These are phyloP conservation scores for Aspergillus ochraceoroseus DNA, from an alignment of 2,329 filamentous ascomycete species.

Conservation along the genomic window DNA sequence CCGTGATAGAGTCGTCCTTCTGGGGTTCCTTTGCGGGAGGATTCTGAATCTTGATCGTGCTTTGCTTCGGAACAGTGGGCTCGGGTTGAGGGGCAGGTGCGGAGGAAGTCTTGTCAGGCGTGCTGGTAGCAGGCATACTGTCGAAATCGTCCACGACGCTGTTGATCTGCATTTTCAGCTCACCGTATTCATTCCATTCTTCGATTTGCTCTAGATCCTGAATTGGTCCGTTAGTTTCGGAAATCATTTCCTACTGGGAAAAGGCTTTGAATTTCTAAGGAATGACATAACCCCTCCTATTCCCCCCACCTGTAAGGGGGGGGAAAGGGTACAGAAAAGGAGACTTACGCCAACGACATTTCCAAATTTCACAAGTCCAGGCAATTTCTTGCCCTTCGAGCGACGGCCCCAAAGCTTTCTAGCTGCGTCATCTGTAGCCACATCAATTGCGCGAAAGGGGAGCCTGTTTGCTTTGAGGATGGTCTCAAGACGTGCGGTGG, in stretches of 20 bases:
- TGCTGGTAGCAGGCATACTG: conserved; percentile 31
- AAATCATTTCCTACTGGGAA: neutral
- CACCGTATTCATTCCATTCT: conserved; percentile 98
- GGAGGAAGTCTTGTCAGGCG: conserved; percentile 25
- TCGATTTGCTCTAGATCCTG: conserved; percentile 92
- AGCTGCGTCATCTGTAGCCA: conserved; percentile 83
- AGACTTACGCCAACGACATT: conserved; percentile 73
- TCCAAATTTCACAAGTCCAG: conserved; percentile 81
- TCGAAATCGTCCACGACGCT: conserved; percentile 36
- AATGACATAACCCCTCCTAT: neutral
- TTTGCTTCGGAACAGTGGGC: conserved; percentile 27
- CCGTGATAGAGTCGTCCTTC: conserved; percentile 37
- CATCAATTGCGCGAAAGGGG: conserved; percentile 86
- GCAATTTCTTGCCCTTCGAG: conserved; percentile 80
- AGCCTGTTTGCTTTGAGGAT: conserved; percentile 93
- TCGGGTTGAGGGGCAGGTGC: conserved; percentile 24
- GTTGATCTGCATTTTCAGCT: conserved; percentile 78
- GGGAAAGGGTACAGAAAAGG: neutral
- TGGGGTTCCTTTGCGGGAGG: conserved; percentile 36
- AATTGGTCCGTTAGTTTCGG: conserved; percentile 13
- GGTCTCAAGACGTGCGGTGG: conserved; percentile 90
- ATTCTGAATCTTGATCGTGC: conserved; percentile 41
- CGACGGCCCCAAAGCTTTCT: conserved; percentile 83
- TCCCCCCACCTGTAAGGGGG: neutral
- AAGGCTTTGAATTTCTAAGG: neutral